Evolutionary conservation across 257 asterid genomes (phyloP), one percentile per base, ranked within the genome.

Genomic region (Nicotiana otophora): DNA sequence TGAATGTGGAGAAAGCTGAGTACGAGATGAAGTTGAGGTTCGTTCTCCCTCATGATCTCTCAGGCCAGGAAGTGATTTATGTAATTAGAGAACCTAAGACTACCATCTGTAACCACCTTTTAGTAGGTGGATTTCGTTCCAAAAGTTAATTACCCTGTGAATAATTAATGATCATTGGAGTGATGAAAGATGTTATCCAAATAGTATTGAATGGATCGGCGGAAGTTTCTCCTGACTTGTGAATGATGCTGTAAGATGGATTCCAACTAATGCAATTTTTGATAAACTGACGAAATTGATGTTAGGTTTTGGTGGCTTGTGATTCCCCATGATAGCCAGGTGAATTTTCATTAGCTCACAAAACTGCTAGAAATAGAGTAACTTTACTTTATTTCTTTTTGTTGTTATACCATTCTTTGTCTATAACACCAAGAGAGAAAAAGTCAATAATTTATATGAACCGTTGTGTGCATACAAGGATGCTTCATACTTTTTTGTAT

Each of bases 31-130:
- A 23, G 26, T 23, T 23, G 26, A 23, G 26, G 26, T 23, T 23
- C 26, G 26, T 23, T 23, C 26, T 23, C 26, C 26, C 26, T 23
- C 26, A 1, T 23, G 26, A 23, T 23, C 26, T 23, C 26, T 23
- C 26, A 23, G 26, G 26, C 26, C 26, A 23, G 26, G 83, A 87
- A 83, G 42, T 90, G 84, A 85, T 66, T 26, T 26, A 26, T 51
- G 39, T 74, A 48, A 51, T 48, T 5, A 15, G 79, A 46, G 39
- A 12, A 4, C 79, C 48, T 5, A 26, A 74, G 26, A 17, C 9
- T 7, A 1, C 15, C 31, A 39, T 39, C 9, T 39, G 46, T 39
- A 39, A 39, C 2, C 34, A 16, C 54, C 77, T 34, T 19, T 16
- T 36, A 16, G 76, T 34, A 17, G 54, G 30, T 34, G 30, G 19